Conservation (phyloP, 495 filamentous ascomycete genomes). For the Trichoderma asperelloides region DNA sequence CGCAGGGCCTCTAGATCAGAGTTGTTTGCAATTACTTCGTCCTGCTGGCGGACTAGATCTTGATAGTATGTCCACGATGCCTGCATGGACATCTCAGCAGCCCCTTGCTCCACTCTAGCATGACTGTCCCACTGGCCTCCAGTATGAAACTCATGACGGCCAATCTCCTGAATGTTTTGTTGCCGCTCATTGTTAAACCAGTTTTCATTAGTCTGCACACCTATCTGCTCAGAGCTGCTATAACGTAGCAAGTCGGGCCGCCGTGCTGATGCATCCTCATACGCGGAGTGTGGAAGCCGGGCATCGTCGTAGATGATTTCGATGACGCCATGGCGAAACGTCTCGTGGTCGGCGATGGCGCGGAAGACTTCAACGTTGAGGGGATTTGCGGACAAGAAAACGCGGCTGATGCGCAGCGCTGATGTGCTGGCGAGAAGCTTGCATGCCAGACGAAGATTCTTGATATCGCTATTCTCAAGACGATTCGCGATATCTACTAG, state of each 20-base stretch:
- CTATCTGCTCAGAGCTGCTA: background rate
- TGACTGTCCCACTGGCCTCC: background rate
- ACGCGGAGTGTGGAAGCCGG: background rate
- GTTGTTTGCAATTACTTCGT: background rate
- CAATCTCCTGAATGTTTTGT: background rate
- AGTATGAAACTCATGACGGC: background rate
- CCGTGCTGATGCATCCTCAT: background rate
- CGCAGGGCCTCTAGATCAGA: background rate
- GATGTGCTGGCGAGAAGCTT: background rate
- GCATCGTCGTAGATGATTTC: slow-evolving; percentile 6
- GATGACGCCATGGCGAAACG: background rate
- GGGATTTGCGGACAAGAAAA: background rate
- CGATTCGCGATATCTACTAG: background rate
- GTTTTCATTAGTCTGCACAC: background rate
- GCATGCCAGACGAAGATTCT: background rate
- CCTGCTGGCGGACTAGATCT: background rate
- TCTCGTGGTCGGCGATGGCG: slow-evolving; percentile 5
- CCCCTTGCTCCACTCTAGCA: background rate
- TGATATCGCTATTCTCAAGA: background rate
- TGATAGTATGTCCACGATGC: background rate
- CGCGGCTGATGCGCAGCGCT: background rate
- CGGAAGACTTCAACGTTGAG: slow-evolving; percentile 5
- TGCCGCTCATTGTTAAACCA: background rate
- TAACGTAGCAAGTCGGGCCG: background rate
- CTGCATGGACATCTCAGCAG: background rate